Evolutionary conservation across 306 rosid genomes (phyloP), one percentile per base, ranked within the genome.

Genomic region (Quillaja saponaria): DNA sequence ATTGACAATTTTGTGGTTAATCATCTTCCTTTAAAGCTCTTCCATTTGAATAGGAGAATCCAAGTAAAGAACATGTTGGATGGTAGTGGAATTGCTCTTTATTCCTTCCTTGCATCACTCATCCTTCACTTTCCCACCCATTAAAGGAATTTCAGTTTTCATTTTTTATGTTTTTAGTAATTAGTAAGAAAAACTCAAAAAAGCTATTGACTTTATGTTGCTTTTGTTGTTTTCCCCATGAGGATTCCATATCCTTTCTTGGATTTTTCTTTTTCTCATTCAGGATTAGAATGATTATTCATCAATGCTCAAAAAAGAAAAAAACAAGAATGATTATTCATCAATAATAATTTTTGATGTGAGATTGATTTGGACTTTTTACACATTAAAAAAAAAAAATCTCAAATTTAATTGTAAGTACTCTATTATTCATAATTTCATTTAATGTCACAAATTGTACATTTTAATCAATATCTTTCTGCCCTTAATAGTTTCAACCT

Each of bases 81-180:
- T 60, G 73, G 49, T 75, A 80, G 89, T 87, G 89, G 81, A 58
- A 37, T 56, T 18, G 63, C 33, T 28, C 87, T 84, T 87, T 87
- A 87, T 84, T 68, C 95, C 69, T 87, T 82, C 46, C 91, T 82
- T 85, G 34, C 54, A 69, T 58, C 13, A 0, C 37, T 81, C 63
- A 74, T 66, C 64, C 57, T 71, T 66, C 75, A 13, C 21, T 41
- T 75, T 45, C 34, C 65, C 63, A 34, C 25, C 49, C 15, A 53
- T 34, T 66, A 42, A 19, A 25, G 34, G 17, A 60, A 39, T 48
- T 63, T 69, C 54, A 60, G 19, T 28, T 59, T 64, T 14, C 13
- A 20, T 49, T 69, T 72, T 25, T 68, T 37, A n/a, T 61, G 31
- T 37, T 35, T 64, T n/a, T n/a, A n/a, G n/a, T n/a, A n/a, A n/a